Conservation (phyloP, 441 rosid species). For the Populus trichocarpa region DNA sequence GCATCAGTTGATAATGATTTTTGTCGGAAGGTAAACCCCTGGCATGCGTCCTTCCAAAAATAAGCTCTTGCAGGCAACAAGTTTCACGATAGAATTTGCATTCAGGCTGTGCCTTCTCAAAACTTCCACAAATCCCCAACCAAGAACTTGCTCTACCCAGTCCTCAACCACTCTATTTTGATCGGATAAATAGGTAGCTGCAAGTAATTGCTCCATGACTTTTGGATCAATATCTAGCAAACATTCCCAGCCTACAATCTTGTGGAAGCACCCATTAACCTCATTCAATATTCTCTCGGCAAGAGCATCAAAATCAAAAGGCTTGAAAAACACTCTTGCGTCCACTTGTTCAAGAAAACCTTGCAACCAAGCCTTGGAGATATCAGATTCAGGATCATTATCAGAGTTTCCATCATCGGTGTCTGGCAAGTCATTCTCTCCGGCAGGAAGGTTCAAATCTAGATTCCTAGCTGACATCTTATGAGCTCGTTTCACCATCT, state of each 20-base stretch:
- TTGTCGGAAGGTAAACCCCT: slow-evolving; percentile 48
- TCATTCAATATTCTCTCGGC: slow-evolving; percentile 41
- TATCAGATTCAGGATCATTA: slow-evolving; percentile 30
- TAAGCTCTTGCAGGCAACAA: slow-evolving; percentile 32
- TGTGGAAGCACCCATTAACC: slow-evolving; percentile 36
- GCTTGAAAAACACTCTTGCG: slow-evolving; percentile 52
- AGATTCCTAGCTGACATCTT: slow-evolving; percentile 34
- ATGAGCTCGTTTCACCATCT: slow-evolving; percentile 10
- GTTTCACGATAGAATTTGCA: slow-evolving; percentile 37
- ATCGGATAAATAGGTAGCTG: slow-evolving; percentile 47
- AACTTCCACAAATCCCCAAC: slow-evolving; percentile 45
- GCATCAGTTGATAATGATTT: slow-evolving; percentile 30
- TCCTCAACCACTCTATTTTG: slow-evolving; percentile 33
- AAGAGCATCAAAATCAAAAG: slow-evolving; percentile 61
- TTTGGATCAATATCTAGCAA: slow-evolving; percentile 51
- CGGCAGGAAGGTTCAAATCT: slow-evolving; percentile 76
- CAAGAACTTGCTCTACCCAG: slow-evolving; percentile 56
- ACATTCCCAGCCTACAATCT: slow-evolving; percentile 34
- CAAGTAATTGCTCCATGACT: slow-evolving; percentile 56
- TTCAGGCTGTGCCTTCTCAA: slow-evolving; percentile 21
- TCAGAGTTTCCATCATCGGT: slow-evolving; percentile 25
- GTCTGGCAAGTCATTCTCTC: slow-evolving; percentile 39
- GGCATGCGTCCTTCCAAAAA: slow-evolving; percentile 36
- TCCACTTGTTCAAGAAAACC: slow-evolving; percentile 52
- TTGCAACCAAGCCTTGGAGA: slow-evolving; percentile 59